Evolutionary conservation across 1,139 yeast species (phyloP), one percentile per base, ranked within the genome.

Genomic region (Lodderomyces parapsilosis): DNA sequence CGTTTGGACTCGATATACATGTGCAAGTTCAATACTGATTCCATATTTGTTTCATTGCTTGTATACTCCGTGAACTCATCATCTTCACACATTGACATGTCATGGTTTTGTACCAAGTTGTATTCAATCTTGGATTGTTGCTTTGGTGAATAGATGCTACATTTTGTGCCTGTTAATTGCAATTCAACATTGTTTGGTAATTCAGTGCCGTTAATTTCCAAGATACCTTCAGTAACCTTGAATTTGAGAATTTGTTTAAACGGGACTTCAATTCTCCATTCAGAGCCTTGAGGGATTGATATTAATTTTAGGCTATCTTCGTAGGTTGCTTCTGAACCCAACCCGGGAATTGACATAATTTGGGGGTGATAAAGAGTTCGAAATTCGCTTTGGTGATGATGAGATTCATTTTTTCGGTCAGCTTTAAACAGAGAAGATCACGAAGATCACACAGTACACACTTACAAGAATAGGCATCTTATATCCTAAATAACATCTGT

Each of bases 191-290:
- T 89, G 28, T 74, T 68, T 2, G 97, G 88, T 27, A 93, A 74
- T 59, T 93, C 99, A 2, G 97, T 89, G 19, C 99, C 99, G 64
- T 86, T 89, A 15, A 91, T 76, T 63, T 93, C 99, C 2, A 88
- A 96, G 1, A 83, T 74, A 1, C 99, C 99, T 6, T 71, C 66
- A 3, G 65, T 49, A 28, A 86, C 74, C 50, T 74, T 81, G 28
- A 89, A 57, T n/a, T 71, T 71, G 39, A 90, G 57, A 30, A 71
- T 71, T 6, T 81, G 68, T 40, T 76, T 81, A 48, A 76, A 70
- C 0, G 81, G 83, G 2, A 88, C 80, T 57, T 89, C 96, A 46
- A 89, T 76, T 47, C 96, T 71, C 96, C 96, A 91, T 65, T 90
- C 96, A n/a, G 78, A 66, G 17, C 71, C 68, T 2, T 72, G 65